Evolutionary conservation across 108 stramenopile species (phyloP).

Genomic region (Skeletonema marinoi): DNA sequence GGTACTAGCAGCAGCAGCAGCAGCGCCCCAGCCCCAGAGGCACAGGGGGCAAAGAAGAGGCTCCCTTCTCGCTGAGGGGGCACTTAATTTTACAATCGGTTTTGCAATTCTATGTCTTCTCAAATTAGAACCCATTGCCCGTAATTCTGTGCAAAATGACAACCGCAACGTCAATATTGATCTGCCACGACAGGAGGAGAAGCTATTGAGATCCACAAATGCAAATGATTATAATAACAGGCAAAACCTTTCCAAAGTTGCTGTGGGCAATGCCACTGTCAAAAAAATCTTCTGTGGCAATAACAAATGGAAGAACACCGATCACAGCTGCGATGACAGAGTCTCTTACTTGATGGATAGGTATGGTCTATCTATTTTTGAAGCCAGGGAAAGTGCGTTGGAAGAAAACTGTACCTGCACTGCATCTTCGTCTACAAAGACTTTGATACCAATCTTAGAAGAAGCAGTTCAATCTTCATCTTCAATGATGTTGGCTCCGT

Average conservation of each 20-base stretch:
- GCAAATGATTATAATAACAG: too few species aligned
- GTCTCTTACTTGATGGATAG: neutral
- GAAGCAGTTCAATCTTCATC: neutral
- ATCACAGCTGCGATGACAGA: neutral
- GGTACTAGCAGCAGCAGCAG: too few species aligned
- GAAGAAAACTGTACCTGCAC: neutral
- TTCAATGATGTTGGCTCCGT: neutral
- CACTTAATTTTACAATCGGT: neutral
- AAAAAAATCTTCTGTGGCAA: neutral
- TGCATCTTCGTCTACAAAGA: neutral
- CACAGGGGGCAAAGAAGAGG: too few species aligned
- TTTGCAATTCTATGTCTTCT: neutral
- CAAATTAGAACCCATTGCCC: constrained; percentile 6
- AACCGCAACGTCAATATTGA: constrained; percentile 3
- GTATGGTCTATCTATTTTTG: neutral
- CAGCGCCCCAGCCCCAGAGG: too few species aligned
- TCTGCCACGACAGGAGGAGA: neutral
- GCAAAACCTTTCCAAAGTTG: neutral
- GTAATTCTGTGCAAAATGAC: constrained; percentile 4
- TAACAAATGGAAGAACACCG: neutral
- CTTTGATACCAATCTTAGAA: neutral
- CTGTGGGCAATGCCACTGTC: neutral
- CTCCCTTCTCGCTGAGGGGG: neutral
- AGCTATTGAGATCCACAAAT: too few species aligned
- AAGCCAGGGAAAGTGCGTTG: neutral